These are phyloP conservation scores for Oryza meyeriana DNA, from an alignment of 176 grass and related monocot genomes.

Conservation along the genomic window DNA sequence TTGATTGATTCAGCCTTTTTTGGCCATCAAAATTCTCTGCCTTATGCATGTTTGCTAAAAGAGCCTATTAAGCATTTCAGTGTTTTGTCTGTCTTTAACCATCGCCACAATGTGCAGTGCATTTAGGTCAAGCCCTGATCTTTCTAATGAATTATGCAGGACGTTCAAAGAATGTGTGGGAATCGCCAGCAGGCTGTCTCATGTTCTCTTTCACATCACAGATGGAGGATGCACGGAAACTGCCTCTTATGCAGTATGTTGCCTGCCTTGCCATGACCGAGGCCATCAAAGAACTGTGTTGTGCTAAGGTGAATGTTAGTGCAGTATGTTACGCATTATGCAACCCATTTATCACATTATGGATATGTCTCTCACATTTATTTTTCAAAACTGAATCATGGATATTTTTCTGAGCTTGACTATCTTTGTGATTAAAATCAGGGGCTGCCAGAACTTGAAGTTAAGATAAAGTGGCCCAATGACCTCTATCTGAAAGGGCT, in stretches of 20 bases:
- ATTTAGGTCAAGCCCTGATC: not conserved
- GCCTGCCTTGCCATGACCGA: conserved; percentile 80
- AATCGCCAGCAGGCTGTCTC: conserved; percentile 83
- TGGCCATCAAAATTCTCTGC: not conserved
- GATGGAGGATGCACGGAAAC: conserved; percentile 67
- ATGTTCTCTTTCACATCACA: conserved; percentile 94
- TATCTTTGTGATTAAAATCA: conserved; percentile 36
- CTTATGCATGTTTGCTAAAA: not conserved
- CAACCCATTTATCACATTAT: not conserved
- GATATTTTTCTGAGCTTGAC: not conserved
- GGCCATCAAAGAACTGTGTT: conserved; percentile 69
- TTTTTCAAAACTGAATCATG: not conserved
- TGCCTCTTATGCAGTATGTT: conserved; percentile 93
- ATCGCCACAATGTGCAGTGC: not conserved
- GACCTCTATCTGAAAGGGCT: conserved; percentile 92
- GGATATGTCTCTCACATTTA: not conserved
- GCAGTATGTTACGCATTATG: not conserved
- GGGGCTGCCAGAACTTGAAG: conserved; percentile 69
- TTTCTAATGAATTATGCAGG: conserved; percentile 32
- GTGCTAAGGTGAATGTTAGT: conserved; percentile 48
- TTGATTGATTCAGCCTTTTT: not conserved
- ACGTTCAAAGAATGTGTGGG: conserved; percentile 82
- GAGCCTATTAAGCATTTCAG: not conserved
- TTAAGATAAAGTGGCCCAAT: conserved; percentile 97
- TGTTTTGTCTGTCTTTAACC: not conserved